Percentiles rank a stretch among this genome's conserved stretches.
Conservation (phyloP, 2,329 filamentous ascomycete species). For the Aphanocladium album region DNA sequence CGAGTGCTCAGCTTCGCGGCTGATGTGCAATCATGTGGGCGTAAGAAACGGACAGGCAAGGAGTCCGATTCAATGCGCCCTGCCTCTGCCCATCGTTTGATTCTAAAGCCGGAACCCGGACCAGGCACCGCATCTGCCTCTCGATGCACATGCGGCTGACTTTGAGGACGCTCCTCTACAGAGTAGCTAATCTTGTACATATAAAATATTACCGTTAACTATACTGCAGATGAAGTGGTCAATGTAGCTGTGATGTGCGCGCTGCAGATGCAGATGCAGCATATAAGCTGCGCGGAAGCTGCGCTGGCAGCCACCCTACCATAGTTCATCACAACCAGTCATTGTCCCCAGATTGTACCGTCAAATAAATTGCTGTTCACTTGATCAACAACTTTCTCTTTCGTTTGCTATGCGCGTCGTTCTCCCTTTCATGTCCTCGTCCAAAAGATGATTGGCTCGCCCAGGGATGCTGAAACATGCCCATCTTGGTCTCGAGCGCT, state of each 20-base stretch:
- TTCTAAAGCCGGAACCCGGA: background rate
- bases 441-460: background rate
- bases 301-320: no score
- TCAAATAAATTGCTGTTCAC: no score
- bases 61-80: background rate
- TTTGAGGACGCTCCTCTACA: background rate
- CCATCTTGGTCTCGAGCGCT: background rate
- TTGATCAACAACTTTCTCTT: background rate
- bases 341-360: no score
- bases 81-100: background rate
- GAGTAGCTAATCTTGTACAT: background rate
- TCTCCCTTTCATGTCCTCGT: background rate
- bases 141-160: background rate
- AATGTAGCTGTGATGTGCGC: background rate
- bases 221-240: background rate
- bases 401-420: background rate
- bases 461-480: constrained; percentile 2
- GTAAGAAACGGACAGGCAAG: background rate
- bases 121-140: background rate
- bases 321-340: no score
- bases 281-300: no score
- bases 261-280: background rate
- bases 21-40: background rate
- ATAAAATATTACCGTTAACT: background rate
- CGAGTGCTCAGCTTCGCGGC: background rate